phyloP scores from a whole-genome alignment of 208 protist species.

The Phytomonas francai region DNA sequence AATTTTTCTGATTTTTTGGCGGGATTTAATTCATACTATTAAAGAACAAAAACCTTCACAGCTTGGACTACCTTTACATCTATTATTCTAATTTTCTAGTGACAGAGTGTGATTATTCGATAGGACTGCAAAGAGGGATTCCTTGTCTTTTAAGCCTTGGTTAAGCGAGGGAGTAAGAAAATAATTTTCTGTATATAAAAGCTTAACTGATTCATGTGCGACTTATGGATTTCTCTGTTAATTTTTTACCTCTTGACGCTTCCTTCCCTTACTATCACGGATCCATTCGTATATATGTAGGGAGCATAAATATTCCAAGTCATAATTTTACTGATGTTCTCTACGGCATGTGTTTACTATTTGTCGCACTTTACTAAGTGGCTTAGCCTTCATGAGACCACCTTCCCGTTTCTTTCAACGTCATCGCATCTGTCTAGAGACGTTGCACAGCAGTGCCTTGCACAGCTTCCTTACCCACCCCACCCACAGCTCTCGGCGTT shows the following conservation, averaged over 20 bases:
- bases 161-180: neutral
- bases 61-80: neutral
- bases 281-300: neutral
- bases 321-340: neutral
- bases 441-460: neutral
- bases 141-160: neutral
- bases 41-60: neutral
- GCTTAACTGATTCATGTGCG: neutral
- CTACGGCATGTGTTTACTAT: neutral
- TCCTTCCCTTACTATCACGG: neutral
- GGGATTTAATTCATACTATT: slow-evolving; percentile 4
- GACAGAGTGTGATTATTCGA: neutral
- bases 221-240: neutral
- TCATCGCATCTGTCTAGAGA: neutral
- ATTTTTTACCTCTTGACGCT: neutral
- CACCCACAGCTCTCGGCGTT: neutral
- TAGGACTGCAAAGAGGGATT: neutral
- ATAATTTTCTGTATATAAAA: neutral
- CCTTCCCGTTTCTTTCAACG: neutral
- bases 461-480: neutral
- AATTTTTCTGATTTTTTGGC: neutral
- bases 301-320: neutral
- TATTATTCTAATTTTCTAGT: neutral
- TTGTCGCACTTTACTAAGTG: neutral
- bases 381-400: neutral